Conservation (phyloP, 176 grass and related monocot species). For the Hsuehochloa calcarea region DNA sequence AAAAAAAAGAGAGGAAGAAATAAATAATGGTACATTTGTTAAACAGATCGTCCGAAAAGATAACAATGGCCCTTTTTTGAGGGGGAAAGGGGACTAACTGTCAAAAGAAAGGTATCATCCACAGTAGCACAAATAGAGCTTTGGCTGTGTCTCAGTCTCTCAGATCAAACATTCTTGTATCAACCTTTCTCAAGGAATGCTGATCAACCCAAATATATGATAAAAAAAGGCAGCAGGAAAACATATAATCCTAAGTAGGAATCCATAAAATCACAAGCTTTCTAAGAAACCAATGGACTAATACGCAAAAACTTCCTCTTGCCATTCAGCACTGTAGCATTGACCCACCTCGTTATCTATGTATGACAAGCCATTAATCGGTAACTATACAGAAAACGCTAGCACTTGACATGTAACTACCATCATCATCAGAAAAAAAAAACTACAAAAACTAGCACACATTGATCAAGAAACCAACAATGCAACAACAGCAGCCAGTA, state of each 20-base stretch:
- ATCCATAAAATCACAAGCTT: conserved; percentile 46
- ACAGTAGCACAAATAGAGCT: conserved; percentile 32
- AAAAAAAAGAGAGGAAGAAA: not conserved
- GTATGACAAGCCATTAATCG: conserved; percentile 8
- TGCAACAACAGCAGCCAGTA: conserved; percentile 16
- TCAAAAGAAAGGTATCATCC: conserved; percentile 34
- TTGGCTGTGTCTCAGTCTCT: conserved; percentile 23
- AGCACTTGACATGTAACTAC: conserved; percentile 3
- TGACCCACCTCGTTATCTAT: not conserved
- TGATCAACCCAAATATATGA: conserved; percentile 16
- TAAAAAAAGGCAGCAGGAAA: not conserved
- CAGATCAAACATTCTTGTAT: conserved; percentile 15
- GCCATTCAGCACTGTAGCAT: conserved; percentile 6
- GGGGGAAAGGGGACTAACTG: not conserved
- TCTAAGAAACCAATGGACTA: not conserved
- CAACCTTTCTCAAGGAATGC: not conserved
- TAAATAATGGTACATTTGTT: conserved; percentile 3
- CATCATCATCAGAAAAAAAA: not conserved
- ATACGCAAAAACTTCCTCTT: not conserved
- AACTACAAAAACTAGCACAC: conserved; percentile 9
- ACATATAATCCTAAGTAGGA: conserved; percentile 15
- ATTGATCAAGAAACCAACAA: conserved; percentile 50
- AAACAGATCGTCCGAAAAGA: conserved; percentile 25
- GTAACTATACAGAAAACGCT: not conserved
- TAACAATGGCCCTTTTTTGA: not conserved